Conservation (phyloP, 2,329 filamentous ascomycete species). For the Ceratocystis albifundus region DNA sequence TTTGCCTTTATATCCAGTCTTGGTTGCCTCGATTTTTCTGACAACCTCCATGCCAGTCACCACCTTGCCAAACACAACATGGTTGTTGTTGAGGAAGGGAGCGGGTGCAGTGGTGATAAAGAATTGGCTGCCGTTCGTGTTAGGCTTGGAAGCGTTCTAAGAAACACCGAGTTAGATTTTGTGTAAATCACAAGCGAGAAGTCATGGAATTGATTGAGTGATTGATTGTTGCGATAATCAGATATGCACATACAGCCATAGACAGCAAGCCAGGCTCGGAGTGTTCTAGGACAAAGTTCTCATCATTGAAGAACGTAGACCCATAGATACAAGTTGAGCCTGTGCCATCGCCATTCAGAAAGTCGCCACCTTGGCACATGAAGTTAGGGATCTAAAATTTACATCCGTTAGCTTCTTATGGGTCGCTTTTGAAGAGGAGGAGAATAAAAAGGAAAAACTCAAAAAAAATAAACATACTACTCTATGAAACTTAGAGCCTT, state of each 20-base stretch:
- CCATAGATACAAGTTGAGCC: slow-evolving; percentile 84
- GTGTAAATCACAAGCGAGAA: neutral
- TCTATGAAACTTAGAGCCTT: slow-evolving; percentile 85
- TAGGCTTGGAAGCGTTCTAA: slow-evolving; percentile 68
- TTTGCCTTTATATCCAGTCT: slow-evolving; percentile 59
- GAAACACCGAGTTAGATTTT: slow-evolving; percentile 6
- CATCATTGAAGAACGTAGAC: slow-evolving; percentile 71
- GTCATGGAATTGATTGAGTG: no score
- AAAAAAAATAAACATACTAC: slow-evolving; percentile 45
- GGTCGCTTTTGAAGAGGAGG: neutral
- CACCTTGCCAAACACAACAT: slow-evolving; percentile 90
- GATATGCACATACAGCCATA: slow-evolving; percentile 63
- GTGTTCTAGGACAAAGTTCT: slow-evolving; percentile 76
- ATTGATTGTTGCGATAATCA: neutral
- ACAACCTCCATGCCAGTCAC: slow-evolving; percentile 84
- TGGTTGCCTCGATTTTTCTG: slow-evolving; percentile 80
- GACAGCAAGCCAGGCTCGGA: slow-evolving; percentile 69
- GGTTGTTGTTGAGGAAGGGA: slow-evolving; percentile 81
- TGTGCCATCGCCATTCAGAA: slow-evolving; percentile 83
- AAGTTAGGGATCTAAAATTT: slow-evolving; percentile 69
- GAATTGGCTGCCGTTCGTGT: slow-evolving; percentile 93
- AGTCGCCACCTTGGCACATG: slow-evolving; percentile 97
- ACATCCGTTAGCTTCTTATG: neutral
- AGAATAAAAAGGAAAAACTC: neutral
- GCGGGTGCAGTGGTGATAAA: slow-evolving; percentile 89